Base-by-base conservation (phyloP, 1,284 basidiomycete species). In the Exobasidium rhododendri region DNA sequence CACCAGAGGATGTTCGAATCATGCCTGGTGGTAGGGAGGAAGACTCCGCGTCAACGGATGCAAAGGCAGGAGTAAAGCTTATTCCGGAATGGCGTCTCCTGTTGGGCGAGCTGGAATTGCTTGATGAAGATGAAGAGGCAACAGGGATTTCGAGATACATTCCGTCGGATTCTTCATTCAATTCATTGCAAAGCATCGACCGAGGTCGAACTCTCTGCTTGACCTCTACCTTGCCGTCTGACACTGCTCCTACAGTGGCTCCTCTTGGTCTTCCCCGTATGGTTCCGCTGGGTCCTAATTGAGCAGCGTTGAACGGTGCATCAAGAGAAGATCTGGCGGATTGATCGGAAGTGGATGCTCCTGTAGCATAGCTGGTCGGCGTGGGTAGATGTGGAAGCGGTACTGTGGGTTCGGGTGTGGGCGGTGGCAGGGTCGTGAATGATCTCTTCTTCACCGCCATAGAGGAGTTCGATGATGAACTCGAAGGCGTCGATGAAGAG, bases 241-340 rank as follows among this genome's bases (percentile, higher is more conserved):
- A 70, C 2, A 74, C 64, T n/a, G 72, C 72, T 26, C 72, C 72
- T n/a, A 74, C 67, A 6, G 72, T 74, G 29, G 69, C 67, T 11
- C 72, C 72, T 61, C 72, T 40, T 2, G 72, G 70, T 29, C 72
- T 59, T 20, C 72, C 72, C 6, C 56, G 58, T 26, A 63, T 66
- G 29, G 61, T 64, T 22, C 51, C 56, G 29, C 32, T 63, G 3
- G 55, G 58, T 3, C 60, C 62, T 20, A 63, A 35, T 28, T 49
- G 28, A n/a, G n/a, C n/a, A n/a, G n/a, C n/a, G n/a, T n/a, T n/a
- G n/a, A n/a, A n/a, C n/a, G n/a, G n/a, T n/a, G n/a, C n/a, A n/a
- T n/a, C n/a, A n/a, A n/a, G n/a, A n/a, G n/a, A n/a, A n/a, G n/a
- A n/a, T n/a, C n/a, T n/a, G n/a, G n/a, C n/a, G n/a, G n/a, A n/a